These are phyloP conservation scores for Myrmaecium sp. DNA, from an alignment of 2,329 filamentous ascomycete species.

Conservation along the genomic window DNA sequence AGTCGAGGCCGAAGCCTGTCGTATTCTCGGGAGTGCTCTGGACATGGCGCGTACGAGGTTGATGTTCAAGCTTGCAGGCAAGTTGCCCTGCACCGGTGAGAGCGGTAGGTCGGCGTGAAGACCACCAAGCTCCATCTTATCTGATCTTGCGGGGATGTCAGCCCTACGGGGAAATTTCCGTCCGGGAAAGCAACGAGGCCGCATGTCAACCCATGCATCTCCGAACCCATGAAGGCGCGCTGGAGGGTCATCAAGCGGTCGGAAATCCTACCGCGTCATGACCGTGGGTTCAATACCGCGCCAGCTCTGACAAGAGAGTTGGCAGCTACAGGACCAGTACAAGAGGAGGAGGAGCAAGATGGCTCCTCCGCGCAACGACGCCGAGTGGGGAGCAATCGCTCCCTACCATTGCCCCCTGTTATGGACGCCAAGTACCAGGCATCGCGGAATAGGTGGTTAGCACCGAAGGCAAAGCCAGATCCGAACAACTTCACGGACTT, in stretches of 20 bases:
- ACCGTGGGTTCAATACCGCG: too few relatives aligned
- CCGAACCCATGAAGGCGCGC: not conserved
- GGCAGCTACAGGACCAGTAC: conserved; percentile 3
- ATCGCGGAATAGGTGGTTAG: conserved; percentile 18
- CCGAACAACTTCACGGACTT: conserved; percentile 29
- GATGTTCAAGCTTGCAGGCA: too few relatives aligned
- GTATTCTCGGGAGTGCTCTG: too few relatives aligned
- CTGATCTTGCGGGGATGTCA: too few relatives aligned
- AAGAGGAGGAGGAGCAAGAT: conserved; percentile 11
- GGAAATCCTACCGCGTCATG: conserved; percentile 4
- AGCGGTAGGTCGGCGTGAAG: too few relatives aligned
- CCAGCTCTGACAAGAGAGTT: conserved; percentile 1
- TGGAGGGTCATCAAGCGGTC: conserved; percentile 2
- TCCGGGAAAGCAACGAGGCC: too few relatives aligned
- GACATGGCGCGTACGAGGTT: too few relatives aligned
- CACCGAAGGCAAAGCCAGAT: conserved; percentile 26
- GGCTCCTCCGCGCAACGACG: conserved; percentile 15
- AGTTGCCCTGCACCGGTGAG: too few relatives aligned
- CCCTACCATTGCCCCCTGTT: conserved; percentile 30
- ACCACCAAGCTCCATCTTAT: too few relatives aligned
- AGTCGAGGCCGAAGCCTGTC: too few relatives aligned
- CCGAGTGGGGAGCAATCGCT: conserved; percentile 16
- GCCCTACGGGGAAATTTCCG: too few relatives aligned
- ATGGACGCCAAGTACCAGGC: conserved; percentile 27
- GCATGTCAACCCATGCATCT: not conserved